A percentile compares a stretch with the other conserved stretches of the same genome.
Conservation (phyloP, 2,329 filamentous ascomycete species). For the Fusarium phyllophilum region DNA sequence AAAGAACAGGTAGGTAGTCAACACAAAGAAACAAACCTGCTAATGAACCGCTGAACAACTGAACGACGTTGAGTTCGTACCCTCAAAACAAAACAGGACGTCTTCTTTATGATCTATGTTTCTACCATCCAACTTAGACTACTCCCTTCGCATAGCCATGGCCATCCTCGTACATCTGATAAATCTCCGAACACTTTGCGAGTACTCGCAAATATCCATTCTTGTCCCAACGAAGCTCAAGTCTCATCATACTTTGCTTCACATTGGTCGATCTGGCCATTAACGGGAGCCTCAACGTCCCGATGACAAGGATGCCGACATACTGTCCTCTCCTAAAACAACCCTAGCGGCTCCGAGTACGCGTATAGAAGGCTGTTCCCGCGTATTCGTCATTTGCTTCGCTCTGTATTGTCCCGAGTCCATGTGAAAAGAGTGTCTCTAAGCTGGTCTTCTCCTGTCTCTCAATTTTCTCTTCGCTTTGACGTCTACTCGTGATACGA, state of each 20-base stretch:
- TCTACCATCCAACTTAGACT: too few relatives aligned
- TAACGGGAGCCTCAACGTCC: constrained; percentile 7
- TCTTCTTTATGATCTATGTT: neutral
- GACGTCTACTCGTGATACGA: constrained; percentile 11
- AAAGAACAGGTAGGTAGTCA: neutral
- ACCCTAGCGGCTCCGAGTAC: constrained; percentile 38
- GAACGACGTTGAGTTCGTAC: neutral
- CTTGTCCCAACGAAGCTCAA: neutral
- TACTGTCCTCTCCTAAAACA: neutral
- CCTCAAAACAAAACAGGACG: neutral
- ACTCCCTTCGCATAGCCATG: neutral
- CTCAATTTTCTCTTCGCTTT: constrained; percentile 8
- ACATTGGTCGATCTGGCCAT: neutral
- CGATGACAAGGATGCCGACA: constrained; percentile 10
- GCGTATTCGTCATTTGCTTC: constrained; percentile 36
- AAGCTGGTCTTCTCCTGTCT: constrained; percentile 2
- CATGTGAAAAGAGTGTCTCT: constrained; percentile 15
- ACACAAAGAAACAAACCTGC: neutral
- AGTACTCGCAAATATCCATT: neutral
- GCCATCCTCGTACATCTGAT: neutral
- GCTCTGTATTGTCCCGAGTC: constrained; percentile 1
- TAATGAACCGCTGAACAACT: too few relatives aligned
- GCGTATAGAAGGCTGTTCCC: constrained; percentile 29
- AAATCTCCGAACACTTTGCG: neutral
- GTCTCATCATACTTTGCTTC: neutral